Conservation (phyloP, 2,329 filamentous ascomycete genomes). For the Tolypocladium ophioglossoides region DNA sequence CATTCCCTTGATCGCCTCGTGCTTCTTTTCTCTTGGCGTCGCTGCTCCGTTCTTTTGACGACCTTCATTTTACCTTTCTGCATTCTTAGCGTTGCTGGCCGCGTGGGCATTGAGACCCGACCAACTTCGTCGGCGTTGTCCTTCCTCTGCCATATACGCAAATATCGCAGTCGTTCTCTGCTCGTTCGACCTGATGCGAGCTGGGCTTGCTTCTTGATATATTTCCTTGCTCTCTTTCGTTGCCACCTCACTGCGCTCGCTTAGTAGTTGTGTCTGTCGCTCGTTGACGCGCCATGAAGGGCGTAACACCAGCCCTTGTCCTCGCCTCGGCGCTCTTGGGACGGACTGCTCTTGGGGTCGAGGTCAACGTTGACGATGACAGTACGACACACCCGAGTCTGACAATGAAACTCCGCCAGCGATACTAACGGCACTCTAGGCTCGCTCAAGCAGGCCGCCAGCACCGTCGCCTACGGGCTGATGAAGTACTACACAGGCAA, state of each 20-base stretch:
- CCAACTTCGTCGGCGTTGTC: neutral
- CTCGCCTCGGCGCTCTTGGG: slow-evolving; percentile 7
- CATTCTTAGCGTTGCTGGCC: neutral
- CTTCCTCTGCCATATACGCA: neutral
- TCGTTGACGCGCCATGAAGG: neutral
- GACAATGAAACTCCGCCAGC: neutral
- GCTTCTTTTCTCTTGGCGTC: neutral
- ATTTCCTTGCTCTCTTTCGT: neutral
- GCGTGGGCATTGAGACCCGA: neutral
- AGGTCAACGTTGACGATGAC: slow-evolving; percentile 20
- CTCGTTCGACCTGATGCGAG: neutral
- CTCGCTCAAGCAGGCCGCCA: slow-evolving; percentile 38
- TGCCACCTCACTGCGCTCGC: neutral
- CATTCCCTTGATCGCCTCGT: neutral
- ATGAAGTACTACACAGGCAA: slow-evolving; percentile 45
- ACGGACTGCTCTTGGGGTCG: slow-evolving; percentile 12
- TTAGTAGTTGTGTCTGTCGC: neutral
- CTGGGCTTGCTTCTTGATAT: neutral
- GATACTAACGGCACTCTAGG: slow-evolving; percentile 18
- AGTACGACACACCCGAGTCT: slow-evolving; percentile 11
- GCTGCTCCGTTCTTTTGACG: neutral
- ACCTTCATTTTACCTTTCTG: neutral
- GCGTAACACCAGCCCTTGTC: neutral
- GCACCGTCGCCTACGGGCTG: slow-evolving; percentile 35
- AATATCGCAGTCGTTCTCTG: neutral